These are phyloP conservation scores for Fistulinella prunicolor DNA, from an alignment of 768 basidiomycete genomes.

Conservation along the genomic window DNA sequence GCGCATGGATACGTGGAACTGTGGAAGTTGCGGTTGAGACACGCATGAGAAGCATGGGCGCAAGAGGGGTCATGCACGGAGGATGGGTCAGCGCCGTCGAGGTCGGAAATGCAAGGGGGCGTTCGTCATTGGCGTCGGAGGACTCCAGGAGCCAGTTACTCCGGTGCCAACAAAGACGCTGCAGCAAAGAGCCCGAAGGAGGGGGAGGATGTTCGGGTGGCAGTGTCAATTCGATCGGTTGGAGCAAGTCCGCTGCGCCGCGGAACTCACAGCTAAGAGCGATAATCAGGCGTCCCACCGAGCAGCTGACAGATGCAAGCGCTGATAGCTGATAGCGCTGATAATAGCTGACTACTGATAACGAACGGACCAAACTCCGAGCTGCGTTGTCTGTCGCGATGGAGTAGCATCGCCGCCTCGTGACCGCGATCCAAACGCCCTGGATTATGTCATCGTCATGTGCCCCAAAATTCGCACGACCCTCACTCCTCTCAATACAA, in stretches of 20 bases:
- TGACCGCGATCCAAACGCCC: not conserved
- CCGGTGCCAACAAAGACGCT: constrained; percentile 8
- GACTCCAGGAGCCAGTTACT: constrained; percentile 3
- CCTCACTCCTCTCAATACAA: constrained; percentile 14
- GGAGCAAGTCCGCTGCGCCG: constrained; percentile 11
- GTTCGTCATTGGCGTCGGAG: constrained; percentile 6
- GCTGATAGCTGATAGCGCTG: too few relatives aligned
- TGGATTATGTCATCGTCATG: constrained; percentile 27
- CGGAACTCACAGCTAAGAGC: not conserved
- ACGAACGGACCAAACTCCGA: not conserved
- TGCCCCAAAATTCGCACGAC: constrained; percentile 26
- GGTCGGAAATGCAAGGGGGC: constrained; percentile 20
- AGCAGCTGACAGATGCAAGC: not conserved
- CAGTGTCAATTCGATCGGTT: not conserved
- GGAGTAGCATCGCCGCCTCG: not conserved
- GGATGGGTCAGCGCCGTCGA: constrained; percentile 18
- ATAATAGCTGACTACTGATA: not conserved
- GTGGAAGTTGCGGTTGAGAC: constrained; percentile 2
- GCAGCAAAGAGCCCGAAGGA: not conserved
- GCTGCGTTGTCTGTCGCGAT: not conserved
- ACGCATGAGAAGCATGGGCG: constrained; percentile 10
- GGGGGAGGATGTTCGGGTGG: not conserved
- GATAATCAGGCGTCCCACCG: not conserved
- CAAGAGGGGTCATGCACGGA: constrained; percentile 2
- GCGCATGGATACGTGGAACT: constrained; percentile 8